Evolutionary conservation across 2,329 filamentous ascomycete species (phyloP).

Genomic region (Alternaria panax): DNA sequence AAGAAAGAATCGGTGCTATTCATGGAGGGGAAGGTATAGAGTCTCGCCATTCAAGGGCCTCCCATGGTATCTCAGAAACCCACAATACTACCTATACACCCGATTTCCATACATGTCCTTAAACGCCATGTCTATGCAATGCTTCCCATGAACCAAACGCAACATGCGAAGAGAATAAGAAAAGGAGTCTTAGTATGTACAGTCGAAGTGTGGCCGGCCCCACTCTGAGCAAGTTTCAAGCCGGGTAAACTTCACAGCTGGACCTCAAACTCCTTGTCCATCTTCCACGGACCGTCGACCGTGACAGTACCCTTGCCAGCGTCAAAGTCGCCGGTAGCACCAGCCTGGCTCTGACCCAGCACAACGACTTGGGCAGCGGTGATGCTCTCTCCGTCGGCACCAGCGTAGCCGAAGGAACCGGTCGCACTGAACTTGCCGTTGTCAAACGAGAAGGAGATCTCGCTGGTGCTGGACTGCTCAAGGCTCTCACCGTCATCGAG

Average conservation of each 20-base stretch:
- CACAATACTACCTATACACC: neutral
- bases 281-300: constrained; percentile 41
- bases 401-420: constrained; percentile 63
- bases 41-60: neutral
- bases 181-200: neutral
- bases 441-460: constrained; percentile 67
- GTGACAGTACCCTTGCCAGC: constrained; percentile 16
- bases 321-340: constrained; percentile 28
- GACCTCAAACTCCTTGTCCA: constrained; percentile 33
- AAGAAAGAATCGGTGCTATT: neutral
- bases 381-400: constrained; percentile 31
- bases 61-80: neutral
- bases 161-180: neutral
- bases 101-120: neutral
- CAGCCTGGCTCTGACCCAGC: constrained; percentile 33
- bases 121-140: constrained; percentile 1
- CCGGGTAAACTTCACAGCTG: constrained; percentile 16
- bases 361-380: constrained; percentile 38
- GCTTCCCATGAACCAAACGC: neutral
- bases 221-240: neutral
- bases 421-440: constrained; percentile 59
- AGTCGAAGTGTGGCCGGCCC: neutral
- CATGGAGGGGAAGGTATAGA: neutral
- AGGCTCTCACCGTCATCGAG: constrained; percentile 79
- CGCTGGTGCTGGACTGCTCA: constrained; percentile 63